Base-by-base conservation (phyloP, 805 yeast species). In the Candida awuae region DNA sequence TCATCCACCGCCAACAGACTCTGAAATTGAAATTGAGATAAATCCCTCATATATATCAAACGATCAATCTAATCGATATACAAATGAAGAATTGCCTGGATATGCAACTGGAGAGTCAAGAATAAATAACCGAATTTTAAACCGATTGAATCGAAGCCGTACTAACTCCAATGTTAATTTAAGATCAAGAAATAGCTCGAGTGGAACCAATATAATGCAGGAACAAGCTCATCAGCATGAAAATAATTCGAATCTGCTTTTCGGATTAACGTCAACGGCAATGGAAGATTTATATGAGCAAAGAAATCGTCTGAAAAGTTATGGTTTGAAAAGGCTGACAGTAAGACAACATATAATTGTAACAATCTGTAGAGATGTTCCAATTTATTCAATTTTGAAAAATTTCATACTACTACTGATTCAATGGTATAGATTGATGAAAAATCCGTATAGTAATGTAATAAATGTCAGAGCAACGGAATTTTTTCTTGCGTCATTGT, bases 401-500 rank as follows among this genome's bases (percentile, higher is more conserved):
- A 44, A 59, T 42, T 42, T 54, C 33, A 45, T 49, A 28, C 41
- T 44, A 19, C 47, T 58, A 28, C 47, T 59, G 53, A 40, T 39
- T 19, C 51, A 51, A 18, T 58, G 59, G 55, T 53, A 57, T 34
- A 15, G 32, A 17, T 36, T 56, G 44, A 42, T 47, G 6, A 46
- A 53, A 21, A 36, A 46, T 18, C 49, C 47, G 8, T 48, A 46
- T 48, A 38, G 47, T 48, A 38, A 53, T 57, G 35, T 56, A 17
- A 75, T 82, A 1, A 58, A 72, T 1, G 87, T 84, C 1, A 64
- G 87, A 29, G 72, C 85, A 1, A 76, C 88, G 0, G 96, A 87
- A 54, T 81, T 80, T 50, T 68, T 86, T 43, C 63, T 87, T 43
- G 82, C 94, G 4, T 88, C 88, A 0, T 58, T 90, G n/a, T 90